Conservation (phyloP, 257 asterid species). For the Solanum corneliomulleri region DNA sequence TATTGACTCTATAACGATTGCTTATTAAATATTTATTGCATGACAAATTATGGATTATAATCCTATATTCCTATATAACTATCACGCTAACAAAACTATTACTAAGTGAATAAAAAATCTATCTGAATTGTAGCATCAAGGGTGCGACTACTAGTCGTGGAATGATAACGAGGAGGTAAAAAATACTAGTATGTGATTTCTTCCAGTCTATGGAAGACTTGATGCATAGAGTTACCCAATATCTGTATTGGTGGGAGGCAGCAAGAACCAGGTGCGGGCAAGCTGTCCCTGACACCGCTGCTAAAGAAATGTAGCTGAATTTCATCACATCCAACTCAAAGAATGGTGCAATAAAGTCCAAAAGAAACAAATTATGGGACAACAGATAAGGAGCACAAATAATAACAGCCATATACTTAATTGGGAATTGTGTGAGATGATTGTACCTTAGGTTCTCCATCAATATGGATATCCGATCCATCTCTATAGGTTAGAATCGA, state of each 20-base stretch:
- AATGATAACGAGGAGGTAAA: not conserved
- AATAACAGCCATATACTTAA: not conserved
- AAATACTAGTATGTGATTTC: not conserved
- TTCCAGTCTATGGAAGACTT: not conserved
- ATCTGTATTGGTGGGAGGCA: not conserved
- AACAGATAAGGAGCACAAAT: not conserved
- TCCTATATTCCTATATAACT: not conserved
- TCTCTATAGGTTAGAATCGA: slow-evolving; percentile 58
- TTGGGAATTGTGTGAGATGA: not conserved
- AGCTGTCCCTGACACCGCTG: not conserved
- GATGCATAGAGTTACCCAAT: not conserved
- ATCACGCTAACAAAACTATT: not conserved
- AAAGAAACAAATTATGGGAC: not conserved
- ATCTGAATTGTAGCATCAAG: not conserved
- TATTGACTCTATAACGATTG: not conserved
- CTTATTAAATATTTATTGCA: not conserved
- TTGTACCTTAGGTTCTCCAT: slow-evolving; percentile 78
- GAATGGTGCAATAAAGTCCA: not conserved
- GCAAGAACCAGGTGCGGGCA: not conserved
- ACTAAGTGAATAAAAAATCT: not conserved
- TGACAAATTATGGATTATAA: not conserved
- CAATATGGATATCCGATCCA: slow-evolving; percentile 50
- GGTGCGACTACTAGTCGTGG: too few relatives aligned
- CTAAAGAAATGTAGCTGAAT: not conserved
- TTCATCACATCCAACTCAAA: not conserved